A percentile compares a stretch with the other conserved stretches of the same genome.
Conservation (phyloP, 2,329 filamentous ascomycete species). For the Chalaropsis thielavioides region DNA sequence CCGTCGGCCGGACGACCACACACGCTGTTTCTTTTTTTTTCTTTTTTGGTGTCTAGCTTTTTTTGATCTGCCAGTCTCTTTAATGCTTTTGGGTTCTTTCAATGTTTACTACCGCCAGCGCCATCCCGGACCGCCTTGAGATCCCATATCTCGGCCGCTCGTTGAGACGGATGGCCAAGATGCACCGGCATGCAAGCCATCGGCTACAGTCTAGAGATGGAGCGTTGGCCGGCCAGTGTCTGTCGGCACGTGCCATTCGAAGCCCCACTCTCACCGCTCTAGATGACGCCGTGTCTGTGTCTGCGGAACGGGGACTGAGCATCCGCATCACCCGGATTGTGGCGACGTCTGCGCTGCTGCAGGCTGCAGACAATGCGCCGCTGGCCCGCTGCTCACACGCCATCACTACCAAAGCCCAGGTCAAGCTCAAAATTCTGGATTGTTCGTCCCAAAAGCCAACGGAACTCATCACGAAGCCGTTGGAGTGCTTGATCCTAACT, state of each 20-base stretch:
- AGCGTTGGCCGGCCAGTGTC: no score
- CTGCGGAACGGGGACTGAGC: background rate
- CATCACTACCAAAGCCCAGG: background rate
- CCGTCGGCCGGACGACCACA: background rate
- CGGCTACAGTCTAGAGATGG: background rate
- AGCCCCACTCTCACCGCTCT: background rate
- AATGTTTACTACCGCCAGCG: background rate
- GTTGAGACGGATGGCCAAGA: background rate
- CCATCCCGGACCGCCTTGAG: background rate
- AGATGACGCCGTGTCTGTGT: background rate
- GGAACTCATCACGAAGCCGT: constrained; percentile 1
- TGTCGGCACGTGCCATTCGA: no score
- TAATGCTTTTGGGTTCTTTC: background rate
- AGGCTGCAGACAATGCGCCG: background rate
- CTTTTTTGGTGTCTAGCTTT: background rate
- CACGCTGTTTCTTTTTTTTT: background rate
- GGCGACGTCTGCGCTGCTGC: background rate
- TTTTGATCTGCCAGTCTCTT: background rate
- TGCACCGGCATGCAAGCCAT: background rate
- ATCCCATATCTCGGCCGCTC: constrained; percentile 6
- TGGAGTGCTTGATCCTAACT: background rate
- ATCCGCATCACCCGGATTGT: background rate
- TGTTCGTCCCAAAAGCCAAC: constrained; percentile 8
- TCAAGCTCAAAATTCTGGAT: constrained; percentile 1
- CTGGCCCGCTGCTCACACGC: background rate